Conservation (phyloP, 2,329 filamentous ascomycete genomes). For the Diaporthe velutina region DNA sequence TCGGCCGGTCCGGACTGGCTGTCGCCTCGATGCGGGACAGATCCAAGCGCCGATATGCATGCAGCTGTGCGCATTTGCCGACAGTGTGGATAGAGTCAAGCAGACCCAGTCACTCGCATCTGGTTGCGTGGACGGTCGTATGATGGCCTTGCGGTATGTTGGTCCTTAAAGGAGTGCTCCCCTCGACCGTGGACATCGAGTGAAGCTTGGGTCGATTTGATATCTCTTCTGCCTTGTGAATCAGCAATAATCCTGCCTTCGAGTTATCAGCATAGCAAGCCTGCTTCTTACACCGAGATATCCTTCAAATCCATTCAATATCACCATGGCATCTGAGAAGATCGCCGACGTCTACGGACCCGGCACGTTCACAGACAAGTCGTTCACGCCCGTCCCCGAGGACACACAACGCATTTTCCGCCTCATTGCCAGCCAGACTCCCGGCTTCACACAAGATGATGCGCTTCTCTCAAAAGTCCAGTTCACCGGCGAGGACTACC, state of each 20-base stretch:
- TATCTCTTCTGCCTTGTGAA: not conserved
- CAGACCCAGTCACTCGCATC: not conserved
- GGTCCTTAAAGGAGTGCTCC: not conserved
- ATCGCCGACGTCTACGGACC: constrained; percentile 48
- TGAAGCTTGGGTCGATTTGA: not conserved
- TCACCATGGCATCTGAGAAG: constrained; percentile 41
- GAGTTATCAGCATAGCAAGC: not conserved
- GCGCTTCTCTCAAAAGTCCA: constrained; percentile 46
- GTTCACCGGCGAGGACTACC: constrained; percentile 48
- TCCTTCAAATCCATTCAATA: too few species aligned
- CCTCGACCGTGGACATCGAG: not conserved
- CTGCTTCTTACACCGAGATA: not conserved
- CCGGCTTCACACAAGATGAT: constrained; percentile 50
- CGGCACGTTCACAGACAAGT: constrained; percentile 48
- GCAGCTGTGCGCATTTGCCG: not conserved
- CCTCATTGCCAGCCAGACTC: constrained; percentile 47
- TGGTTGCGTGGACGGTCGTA: not conserved
- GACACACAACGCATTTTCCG: constrained; percentile 50
- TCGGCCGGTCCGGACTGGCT: not conserved
- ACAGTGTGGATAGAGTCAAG: not conserved
- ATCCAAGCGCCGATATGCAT: not conserved
- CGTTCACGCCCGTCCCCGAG: constrained; percentile 46
- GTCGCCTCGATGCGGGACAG: not conserved
- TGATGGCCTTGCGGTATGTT: not conserved
- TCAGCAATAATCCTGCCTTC: not conserved